A percentile compares a stretch with the other conserved stretches of the same genome.
Conservation (phyloP, 257 asterid species). For the Plantago ovata region DNA sequence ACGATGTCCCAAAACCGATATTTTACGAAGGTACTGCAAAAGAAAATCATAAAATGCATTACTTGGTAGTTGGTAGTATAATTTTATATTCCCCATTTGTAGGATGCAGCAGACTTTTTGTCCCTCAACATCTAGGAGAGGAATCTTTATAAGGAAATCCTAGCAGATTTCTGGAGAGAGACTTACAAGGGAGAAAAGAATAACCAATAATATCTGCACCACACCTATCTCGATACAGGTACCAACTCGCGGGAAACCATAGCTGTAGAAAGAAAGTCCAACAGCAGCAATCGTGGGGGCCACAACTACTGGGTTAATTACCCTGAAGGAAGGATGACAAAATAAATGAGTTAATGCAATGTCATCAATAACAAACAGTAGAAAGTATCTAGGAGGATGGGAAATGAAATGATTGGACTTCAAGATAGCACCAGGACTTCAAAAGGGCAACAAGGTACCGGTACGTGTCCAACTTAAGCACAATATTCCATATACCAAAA, state of each 20-base stretch:
- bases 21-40: constrained; percentile 96
- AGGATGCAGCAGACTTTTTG: neutral
- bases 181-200: constrained; percentile 90
- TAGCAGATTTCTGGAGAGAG: neutral
- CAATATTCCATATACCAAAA: too few species aligned
- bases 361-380: neutral
- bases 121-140: neutral
- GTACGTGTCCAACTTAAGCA: too few species aligned
- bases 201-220: constrained; percentile 73
- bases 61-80: neutral
- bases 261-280: constrained; percentile 96
- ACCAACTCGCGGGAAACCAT: constrained; percentile 91
- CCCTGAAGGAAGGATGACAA: constrained; percentile 40
- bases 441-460: too few species aligned
- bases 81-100: neutral
- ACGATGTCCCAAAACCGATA: constrained; percentile 90
- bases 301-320: constrained; percentile 95
- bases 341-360: neutral
- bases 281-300: constrained; percentile 95
- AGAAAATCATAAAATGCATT: neutral
- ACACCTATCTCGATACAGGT: constrained; percentile 90
- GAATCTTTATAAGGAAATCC: neutral
- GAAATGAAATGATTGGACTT: too few species aligned
- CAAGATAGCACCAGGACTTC: too few species aligned
- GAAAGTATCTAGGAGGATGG: neutral